Evolutionary conservation across 2,329 filamentous ascomycete genomes (phyloP), one percentile per base, ranked within the genome.

Genomic region (Zopfia rhizophila): DNA sequence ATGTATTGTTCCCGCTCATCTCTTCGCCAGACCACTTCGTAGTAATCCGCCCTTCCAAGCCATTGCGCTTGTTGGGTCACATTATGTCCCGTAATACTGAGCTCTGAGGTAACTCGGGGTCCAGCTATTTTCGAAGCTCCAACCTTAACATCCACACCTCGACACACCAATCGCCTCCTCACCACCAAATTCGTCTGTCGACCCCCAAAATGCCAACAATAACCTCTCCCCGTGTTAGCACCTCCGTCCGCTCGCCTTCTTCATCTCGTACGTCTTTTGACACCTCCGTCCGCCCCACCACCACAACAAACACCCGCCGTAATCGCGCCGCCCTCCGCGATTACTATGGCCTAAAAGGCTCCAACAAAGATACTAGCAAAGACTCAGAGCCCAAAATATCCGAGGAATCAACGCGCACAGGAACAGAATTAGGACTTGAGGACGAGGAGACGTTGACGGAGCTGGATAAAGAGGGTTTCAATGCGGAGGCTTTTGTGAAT

Each of bases 311-410:
- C 63, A 61, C 73, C 14, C 80, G 83, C 45, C 81, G 88, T 51
- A 96, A 96, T 74, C 89, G 93, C 55, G 85, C 88, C 44, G 93
- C 93, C 5, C 82, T 97, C 14, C 88, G 94, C 61, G 91, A 97
- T 67, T 97, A 96, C 78, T 97, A 97, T 75, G 94, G 94, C 67
- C 82, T 97, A 37, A 87, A 86, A 56, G 69, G 70, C 14, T 61
- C 78, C 3, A 66, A 61, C 32, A 61, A 66, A 56, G n/a, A n/a
- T n/a, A n/a, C n/a, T n/a, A 22, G 37, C 25, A 35, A 25, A 44
- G 63, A 60, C 17, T 52, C 53, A 22, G 60, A 66, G 30, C 38
- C 63, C 7, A 64, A 60, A 38, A 69, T 68, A 23, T 67, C 65
- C 25, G 65, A 70, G 29, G 61, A 66, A 41, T 57, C 65, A 6